phyloP scores from a whole-genome alignment of 2,329 filamentous ascomycete genomes.

The Venturia aucupariae region DNA sequence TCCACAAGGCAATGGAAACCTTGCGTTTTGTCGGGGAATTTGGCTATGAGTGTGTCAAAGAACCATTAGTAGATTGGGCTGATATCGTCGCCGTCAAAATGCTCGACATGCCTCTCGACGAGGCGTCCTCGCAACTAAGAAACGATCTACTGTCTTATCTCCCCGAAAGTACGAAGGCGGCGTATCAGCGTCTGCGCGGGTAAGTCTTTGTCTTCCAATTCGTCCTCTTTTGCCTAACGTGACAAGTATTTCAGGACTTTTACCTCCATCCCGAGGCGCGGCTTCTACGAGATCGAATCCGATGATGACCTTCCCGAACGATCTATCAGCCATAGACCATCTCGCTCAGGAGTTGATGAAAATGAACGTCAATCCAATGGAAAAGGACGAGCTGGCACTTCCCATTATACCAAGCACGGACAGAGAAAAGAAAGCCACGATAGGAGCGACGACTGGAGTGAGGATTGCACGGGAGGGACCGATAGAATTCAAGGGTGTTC shows the following conservation, averaged over 20 bases:
- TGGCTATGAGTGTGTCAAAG: not conserved
- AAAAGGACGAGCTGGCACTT: not conserved
- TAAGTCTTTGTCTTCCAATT: not conserved
- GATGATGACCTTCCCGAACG: not conserved
- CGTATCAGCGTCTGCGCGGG: not conserved
- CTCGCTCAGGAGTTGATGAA: not conserved
- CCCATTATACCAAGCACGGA: not conserved
- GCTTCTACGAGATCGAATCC: constrained; percentile 3
- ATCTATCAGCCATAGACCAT: not conserved
- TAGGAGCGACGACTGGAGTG: not conserved
- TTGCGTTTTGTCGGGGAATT: not conserved
- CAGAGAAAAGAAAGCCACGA: not conserved
- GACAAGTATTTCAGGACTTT: not conserved
- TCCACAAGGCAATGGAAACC: not conserved
- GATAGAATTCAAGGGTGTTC: not conserved
- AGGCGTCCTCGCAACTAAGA: not conserved
- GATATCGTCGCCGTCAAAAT: not conserved
- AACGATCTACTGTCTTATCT: not conserved
- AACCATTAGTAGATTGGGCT: constrained; percentile 3
- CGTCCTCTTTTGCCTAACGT: constrained; percentile 2
- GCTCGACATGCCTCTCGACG: constrained; percentile 1
- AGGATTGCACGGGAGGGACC: not conserved
- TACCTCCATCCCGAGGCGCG: not conserved
- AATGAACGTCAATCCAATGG: not conserved
- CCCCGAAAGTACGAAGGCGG: not conserved